These are phyloP conservation scores for Nannochloropsis granulata DNA, from an alignment of 108 stramenopile species.

Conservation along the genomic window DNA sequence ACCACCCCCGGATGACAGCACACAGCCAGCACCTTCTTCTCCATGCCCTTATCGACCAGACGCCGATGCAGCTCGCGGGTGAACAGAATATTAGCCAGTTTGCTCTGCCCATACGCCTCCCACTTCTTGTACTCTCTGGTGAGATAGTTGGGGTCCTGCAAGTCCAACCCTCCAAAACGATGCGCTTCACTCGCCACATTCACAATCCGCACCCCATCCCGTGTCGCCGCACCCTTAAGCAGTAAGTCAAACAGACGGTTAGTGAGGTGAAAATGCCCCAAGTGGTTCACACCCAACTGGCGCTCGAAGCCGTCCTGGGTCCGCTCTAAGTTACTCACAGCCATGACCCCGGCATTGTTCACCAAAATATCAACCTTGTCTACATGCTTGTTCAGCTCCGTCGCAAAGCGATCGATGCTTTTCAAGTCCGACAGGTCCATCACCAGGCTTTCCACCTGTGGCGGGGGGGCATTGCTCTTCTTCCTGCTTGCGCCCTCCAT, in stretches of 20 bases:
- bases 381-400: constrained; percentile 2
- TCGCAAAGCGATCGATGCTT: constrained; percentile 27
- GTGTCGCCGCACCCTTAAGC: constrained; percentile 7
- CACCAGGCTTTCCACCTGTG: constrained; percentile 10
- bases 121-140: neutral
- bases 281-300: constrained; percentile 76
- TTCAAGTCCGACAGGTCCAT: constrained; percentile 28
- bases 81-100: constrained; percentile 32
- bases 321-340: constrained; percentile 11
- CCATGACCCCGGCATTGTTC: constrained; percentile 42
- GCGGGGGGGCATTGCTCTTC: neutral
- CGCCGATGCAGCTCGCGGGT: neutral
- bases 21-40: neutral
- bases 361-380: constrained; percentile 31
- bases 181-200: constrained; percentile 23
- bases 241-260: constrained; percentile 49
- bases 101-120: constrained; percentile 28
- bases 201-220: constrained; percentile 14
- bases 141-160: constrained; percentile 20
- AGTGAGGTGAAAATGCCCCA: constrained; percentile 89
- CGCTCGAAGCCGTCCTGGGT: constrained; percentile 42
- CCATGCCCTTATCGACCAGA: neutral
- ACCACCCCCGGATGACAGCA: constrained; percentile 33
- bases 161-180: constrained; percentile 10
- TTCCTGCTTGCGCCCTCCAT: neutral